These are phyloP conservation scores for Pilasporangium apinafurcum DNA, from an alignment of 352 stramenopile species.

Conservation along the genomic window DNA sequence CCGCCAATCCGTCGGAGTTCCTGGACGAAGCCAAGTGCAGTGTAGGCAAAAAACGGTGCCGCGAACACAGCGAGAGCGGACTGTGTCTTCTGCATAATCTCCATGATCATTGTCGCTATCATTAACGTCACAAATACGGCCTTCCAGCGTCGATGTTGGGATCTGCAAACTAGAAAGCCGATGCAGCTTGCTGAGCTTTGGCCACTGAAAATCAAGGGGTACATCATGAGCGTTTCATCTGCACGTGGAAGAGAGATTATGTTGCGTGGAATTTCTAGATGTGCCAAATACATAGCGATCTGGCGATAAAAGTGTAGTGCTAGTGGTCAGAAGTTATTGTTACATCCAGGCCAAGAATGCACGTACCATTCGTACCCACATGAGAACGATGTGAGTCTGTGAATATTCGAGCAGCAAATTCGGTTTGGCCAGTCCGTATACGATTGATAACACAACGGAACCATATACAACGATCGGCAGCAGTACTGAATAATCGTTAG, in stretches of 20 bases:
- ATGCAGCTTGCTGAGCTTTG: conserved; percentile 26
- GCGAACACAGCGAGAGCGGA: conserved; percentile 30
- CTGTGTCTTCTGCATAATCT: conserved; percentile 26
- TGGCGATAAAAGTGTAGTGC: neutral
- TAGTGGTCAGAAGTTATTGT: no score
- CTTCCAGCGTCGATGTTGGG: conserved; percentile 18
- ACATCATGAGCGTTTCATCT: conserved; percentile 17
- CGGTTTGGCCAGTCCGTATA: conserved; percentile 23
- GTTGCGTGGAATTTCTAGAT: conserved; percentile 14
- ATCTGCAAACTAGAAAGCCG: conserved; percentile 17
- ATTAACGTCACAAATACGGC: conserved; percentile 11
- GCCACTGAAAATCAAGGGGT: conserved; percentile 31
- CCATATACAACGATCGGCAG: conserved; percentile 27
- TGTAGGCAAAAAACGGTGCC: conserved; percentile 28
- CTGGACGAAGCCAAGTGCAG: conserved; percentile 16
- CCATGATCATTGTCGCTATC: conserved; percentile 14
- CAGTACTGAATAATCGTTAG: conserved; percentile 18
- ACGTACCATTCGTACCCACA: conserved; percentile 27
- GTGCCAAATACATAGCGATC: conserved; percentile 23
- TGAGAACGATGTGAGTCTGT: conserved; percentile 21
- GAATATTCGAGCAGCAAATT: conserved; percentile 24
- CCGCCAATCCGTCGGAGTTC: conserved; percentile 2
- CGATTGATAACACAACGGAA: conserved; percentile 8
- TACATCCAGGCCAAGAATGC: neutral
- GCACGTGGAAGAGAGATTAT: conserved; percentile 20